These are phyloP conservation scores for Conringia planisiliqua DNA, from an alignment of 345 rosid genomes.

Conservation along the genomic window DNA sequence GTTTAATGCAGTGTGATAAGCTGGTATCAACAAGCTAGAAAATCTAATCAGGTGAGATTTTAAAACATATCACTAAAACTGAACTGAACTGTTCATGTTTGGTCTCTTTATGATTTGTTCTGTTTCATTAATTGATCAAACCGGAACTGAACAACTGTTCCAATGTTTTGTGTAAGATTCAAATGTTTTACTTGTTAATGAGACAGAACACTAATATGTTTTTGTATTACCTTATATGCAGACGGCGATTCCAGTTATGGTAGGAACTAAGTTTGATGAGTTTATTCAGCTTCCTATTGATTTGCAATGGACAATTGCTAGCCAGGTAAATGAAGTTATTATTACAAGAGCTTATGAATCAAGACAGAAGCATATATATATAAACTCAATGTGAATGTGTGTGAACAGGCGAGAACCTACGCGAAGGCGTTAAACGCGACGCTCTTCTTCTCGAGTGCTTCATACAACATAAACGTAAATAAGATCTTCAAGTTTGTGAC, in stretches of 20 bases:
- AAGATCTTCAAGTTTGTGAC: slow-evolving; percentile 95
- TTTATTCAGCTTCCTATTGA: slow-evolving; percentile 90
- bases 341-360: neutral
- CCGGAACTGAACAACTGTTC: neutral
- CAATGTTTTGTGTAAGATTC: neutral
- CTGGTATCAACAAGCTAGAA: slow-evolving; percentile 84
- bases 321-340: too few species aligned
- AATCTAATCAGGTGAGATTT: slow-evolving; percentile 60
- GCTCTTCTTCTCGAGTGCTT: slow-evolving; percentile 86
- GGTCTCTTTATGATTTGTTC: neutral
- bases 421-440: slow-evolving; percentile 86
- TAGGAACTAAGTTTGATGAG: slow-evolving; percentile 94
- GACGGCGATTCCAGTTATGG: slow-evolving; percentile 80
- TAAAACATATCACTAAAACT: too few species aligned
- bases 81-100: too few species aligned
- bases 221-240: slow-evolving; percentile 26
- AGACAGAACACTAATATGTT: neutral
- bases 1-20: slow-evolving; percentile 52
- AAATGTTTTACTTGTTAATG: neutral
- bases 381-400: neutral
- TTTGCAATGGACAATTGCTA: slow-evolving; percentile 83
- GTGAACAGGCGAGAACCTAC: slow-evolving; percentile 73
- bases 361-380: neutral
- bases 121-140: neutral
- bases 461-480: slow-evolving; percentile 88